phyloP scores from a whole-genome alignment of 192 early-diverging fungal species.

The Podila verticillata region DNA sequence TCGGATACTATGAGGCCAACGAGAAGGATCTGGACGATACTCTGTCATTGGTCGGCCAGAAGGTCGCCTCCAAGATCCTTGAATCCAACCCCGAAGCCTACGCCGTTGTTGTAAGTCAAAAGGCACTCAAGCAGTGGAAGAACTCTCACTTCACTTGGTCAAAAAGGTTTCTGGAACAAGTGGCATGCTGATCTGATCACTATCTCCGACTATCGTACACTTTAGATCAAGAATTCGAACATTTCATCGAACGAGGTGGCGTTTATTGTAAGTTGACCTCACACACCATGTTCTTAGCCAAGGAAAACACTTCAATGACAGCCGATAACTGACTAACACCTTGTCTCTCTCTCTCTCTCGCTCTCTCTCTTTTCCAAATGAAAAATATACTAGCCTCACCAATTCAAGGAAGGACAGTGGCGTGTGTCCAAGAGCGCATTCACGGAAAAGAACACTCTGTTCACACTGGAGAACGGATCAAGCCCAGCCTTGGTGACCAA shows the following conservation, averaged over 20 bases:
- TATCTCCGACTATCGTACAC: conserved; percentile 4
- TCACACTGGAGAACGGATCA: conserved; percentile 47
- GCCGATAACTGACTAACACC: too few relatives aligned
- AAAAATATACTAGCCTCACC: conserved; percentile 53
- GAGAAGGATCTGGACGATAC: conserved; percentile 54
- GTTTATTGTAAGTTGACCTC: conserved; percentile 16
- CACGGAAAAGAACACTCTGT: conserved; percentile 29
- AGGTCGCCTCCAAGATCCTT: conserved; percentile 62
- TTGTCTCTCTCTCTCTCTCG: too few relatives aligned
- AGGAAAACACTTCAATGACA: not conserved
- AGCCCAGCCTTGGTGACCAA: conserved; percentile 35
- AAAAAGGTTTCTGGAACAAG: not conserved
- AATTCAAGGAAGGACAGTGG: conserved; percentile 64
- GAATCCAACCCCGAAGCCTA: conserved; percentile 55
- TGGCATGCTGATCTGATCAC: not conserved
- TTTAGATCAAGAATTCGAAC: conserved; percentile 46
- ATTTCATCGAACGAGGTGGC: conserved; percentile 23
- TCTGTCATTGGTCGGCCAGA: conserved; percentile 57
- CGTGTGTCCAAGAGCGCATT: conserved; percentile 53
- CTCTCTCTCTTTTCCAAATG: not conserved
- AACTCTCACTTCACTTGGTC: too few relatives aligned
- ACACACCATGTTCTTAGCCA: not conserved
- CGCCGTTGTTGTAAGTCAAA: conserved; percentile 62
- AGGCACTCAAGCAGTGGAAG: too few relatives aligned
- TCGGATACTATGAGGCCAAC: conserved; percentile 73